Evolutionary conservation across 495 filamentous ascomycete species (phyloP).

Genomic region (Tetracladium setigerum): DNA sequence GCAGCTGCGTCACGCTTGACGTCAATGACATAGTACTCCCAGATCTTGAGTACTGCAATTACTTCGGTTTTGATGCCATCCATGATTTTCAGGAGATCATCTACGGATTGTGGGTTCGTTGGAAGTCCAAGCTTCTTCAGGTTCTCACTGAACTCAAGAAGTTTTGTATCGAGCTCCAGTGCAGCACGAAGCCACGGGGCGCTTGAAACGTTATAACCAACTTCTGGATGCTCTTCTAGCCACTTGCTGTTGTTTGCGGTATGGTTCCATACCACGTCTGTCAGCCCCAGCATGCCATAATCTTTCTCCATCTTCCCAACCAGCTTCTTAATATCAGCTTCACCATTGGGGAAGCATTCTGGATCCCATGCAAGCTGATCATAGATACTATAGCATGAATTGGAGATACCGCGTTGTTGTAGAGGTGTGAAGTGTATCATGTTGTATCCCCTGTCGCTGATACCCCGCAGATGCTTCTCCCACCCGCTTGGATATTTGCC

Average conservation of each 20-base stretch:
- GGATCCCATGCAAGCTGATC: constrained; percentile 87
- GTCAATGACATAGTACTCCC: constrained; percentile 89
- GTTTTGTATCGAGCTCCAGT: constrained; percentile 74
- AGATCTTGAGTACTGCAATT: constrained; percentile 67
- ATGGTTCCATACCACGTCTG: constrained; percentile 98
- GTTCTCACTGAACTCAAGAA: constrained; percentile 68
- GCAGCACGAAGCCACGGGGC: constrained; percentile 91
- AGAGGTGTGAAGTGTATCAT: constrained; percentile 98
- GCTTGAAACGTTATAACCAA: constrained; percentile 89
- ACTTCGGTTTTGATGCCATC: constrained; percentile 73
- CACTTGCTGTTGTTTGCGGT: constrained; percentile 93
- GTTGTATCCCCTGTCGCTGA: constrained; percentile 87
- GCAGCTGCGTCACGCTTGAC: constrained; percentile 63
- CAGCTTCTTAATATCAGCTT: constrained; percentile 71
- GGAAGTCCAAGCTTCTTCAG: constrained; percentile 64
- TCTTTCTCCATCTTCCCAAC: constrained; percentile 77
- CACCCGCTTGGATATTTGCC: constrained; percentile 82
- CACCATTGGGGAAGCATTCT: constrained; percentile 74
- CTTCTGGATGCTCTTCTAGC: constrained; percentile 90
- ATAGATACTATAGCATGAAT: constrained; percentile 95
- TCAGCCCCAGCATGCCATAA: constrained; percentile 77
- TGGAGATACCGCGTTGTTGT: constrained; percentile 79
- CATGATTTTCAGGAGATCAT: constrained; percentile 80
- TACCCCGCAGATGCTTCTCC: constrained; percentile 81
- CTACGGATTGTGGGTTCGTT: constrained; percentile 56